A percentile compares a stretch with the other conserved stretches of the same genome.
Conservation (phyloP, 495 filamentous ascomycete genomes). For the Amorphotheca resinae region DNA sequence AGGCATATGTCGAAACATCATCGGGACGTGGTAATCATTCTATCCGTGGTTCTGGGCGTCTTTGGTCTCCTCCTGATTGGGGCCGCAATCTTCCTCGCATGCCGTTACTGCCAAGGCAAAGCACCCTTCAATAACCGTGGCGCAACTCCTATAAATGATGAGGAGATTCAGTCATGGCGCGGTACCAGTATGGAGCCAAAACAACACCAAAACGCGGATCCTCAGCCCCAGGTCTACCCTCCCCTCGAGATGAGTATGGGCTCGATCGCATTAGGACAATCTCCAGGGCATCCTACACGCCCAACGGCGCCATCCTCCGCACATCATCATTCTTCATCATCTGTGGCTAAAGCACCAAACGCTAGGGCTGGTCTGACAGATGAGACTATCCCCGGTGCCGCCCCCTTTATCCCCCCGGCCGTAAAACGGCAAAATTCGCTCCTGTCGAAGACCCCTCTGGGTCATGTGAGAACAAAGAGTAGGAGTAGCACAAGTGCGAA, state of each 20-base stretch:
- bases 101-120: slow-evolving; percentile 12
- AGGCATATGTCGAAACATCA: not conserved
- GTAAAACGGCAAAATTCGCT: slow-evolving; percentile 16
- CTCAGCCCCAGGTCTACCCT: not conserved
- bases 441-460: slow-evolving; percentile 16
- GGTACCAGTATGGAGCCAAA: slow-evolving; percentile 6
- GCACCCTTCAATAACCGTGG: slow-evolving; percentile 13
- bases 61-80: slow-evolving; percentile 10
- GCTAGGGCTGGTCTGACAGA: slow-evolving; percentile 19
- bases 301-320: slow-evolving; percentile 6
- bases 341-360: slow-evolving; percentile 16
- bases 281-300: slow-evolving; percentile 3
- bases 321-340: slow-evolving; percentile 1
- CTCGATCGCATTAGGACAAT: slow-evolving; percentile 2
- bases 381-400: slow-evolving; percentile 17
- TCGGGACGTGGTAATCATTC: slow-evolving; percentile 15
- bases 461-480: slow-evolving; percentile 15
- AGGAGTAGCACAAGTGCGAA: slow-evolving; percentile 17
- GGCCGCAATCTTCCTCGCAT: slow-evolving; percentile 1
- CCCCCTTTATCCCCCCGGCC: slow-evolving; percentile 14
- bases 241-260: slow-evolving; percentile 2
- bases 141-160: slow-evolving; percentile 19
- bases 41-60: slow-evolving; percentile 15
- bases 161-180: slow-evolving; percentile 19
- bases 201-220: not conserved